Conservation (phyloP, 192 early-diverging fungal genomes). For the Obelidium mucronatum region DNA sequence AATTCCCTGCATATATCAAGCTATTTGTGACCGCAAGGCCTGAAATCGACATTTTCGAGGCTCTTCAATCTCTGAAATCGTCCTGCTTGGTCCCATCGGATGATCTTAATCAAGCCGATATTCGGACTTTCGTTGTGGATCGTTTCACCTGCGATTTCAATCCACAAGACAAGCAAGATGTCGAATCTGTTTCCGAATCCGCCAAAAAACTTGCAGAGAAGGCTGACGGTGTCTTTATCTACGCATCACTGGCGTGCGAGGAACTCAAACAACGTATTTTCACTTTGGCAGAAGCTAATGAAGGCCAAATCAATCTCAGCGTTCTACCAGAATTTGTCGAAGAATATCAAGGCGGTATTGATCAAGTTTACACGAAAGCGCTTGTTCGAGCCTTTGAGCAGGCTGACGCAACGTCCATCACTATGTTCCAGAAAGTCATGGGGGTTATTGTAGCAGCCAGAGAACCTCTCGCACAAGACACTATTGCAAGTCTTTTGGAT, state of each 20-base stretch:
- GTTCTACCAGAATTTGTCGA: background rate
- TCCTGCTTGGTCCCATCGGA: background rate
- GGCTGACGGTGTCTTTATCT: constrained; percentile 37
- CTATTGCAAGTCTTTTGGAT: background rate
- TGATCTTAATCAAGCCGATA: background rate
- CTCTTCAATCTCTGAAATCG: background rate
- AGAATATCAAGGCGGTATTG: background rate
- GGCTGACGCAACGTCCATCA: background rate
- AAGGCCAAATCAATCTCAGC: background rate
- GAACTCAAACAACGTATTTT: background rate
- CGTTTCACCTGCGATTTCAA: background rate
- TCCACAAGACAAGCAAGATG: background rate
- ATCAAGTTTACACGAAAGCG: background rate
- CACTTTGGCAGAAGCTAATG: background rate
- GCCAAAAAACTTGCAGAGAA: constrained; percentile 11
- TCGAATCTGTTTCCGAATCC: background rate
- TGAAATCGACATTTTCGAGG: constrained; percentile 31
- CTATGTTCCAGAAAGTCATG: background rate
- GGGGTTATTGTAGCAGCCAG: background rate
- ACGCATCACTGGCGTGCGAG: constrained; percentile 1
- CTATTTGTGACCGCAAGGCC: constrained; percentile 29
- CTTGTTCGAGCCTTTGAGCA: background rate
- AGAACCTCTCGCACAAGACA: background rate
- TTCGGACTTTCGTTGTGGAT: background rate
- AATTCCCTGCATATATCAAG: constrained; percentile 16